Base-by-base conservation (phyloP, 2,329 filamentous ascomycete species). In the Venturia effusa region DNA sequence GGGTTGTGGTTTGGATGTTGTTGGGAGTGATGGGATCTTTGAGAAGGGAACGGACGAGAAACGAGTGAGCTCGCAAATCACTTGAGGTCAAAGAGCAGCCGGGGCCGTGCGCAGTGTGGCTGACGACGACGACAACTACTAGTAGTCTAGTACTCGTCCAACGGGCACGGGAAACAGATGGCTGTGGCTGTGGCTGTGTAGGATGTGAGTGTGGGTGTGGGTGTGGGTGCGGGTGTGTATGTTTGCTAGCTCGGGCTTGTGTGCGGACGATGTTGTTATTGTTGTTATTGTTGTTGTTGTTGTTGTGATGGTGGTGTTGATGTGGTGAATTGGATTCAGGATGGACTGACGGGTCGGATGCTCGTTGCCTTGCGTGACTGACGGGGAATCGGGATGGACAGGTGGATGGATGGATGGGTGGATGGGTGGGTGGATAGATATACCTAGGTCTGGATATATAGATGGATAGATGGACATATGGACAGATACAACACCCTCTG, bases 81-180 rank as follows among this genome's bases (percentile, higher is more conserved):
- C 45, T 27, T 51, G 45, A 51, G 45, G 45, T 51, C 45, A 27
- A 51, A 51, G 45, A 51, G 45, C 45, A 51, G 45, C 4, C 2
- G 10, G 45, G 45, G 22, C 45, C 45, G 22, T 27, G 43, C 43
- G 45, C 22, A 27, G 45, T 51, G 45, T 51, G 45, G 45, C 45
- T 51, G 45, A 51, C 45, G 45, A 51, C 45, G 45, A 51, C 45
- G n/a, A n/a, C n/a, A n/a, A n/a, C n/a, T n/a, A n/a, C n/a, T n/a
- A n/a, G n/a, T n/a, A n/a, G n/a, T n/a, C n/a, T n/a, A n/a, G n/a
- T 6, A 24, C 3, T 22, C 27, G 10, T 30, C 11, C 27, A 15
- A 24, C n/a, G 43, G 43, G 43, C 10, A 8, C 22, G 41, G 22
- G 41, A 22, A 48, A 22, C n/a, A 22, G 43, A 5, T 27, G 43